Evolutionary conservation across 2,329 filamentous ascomycete genomes (phyloP).

Genomic region (Fonsecaea pedrosoi): DNA sequence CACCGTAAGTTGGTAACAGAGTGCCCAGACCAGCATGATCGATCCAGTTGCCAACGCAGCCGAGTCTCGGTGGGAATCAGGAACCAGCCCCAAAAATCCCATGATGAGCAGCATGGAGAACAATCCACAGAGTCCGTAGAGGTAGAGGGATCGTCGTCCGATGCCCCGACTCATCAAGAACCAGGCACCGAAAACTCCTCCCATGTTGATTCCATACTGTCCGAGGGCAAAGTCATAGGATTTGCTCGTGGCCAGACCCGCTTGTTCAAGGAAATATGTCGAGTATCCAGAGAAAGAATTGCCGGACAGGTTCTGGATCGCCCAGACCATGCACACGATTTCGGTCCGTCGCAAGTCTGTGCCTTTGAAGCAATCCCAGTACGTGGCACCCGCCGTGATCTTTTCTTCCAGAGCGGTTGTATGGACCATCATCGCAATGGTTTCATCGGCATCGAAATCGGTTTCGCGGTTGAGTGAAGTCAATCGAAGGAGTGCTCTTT

Average conservation of each 20-base stretch:
- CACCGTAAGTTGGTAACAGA: conserved; percentile 85
- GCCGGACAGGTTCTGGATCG: conserved; percentile 69
- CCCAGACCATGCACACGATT: conserved; percentile 70
- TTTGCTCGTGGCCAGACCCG: conserved; percentile 48
- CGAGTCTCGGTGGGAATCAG: conserved; percentile 62
- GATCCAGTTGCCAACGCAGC: conserved; percentile 79
- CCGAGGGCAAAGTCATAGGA: conserved; percentile 52
- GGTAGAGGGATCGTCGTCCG: conserved; percentile 76
- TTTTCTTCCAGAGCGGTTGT: conserved; percentile 80
- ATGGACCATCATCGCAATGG: conserved; percentile 89
- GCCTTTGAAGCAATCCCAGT: conserved; percentile 84
- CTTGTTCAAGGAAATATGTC: conserved; percentile 53
- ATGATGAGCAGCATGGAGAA: conserved; percentile 80
- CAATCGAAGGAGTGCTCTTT: conserved; percentile 52
- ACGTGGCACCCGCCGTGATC: conserved; percentile 74
- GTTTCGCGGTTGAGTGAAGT: conserved; percentile 61
- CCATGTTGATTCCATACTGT: conserved; percentile 55
- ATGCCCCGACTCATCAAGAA: conserved; percentile 76
- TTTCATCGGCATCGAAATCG: conserved; percentile 81
- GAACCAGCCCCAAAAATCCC: conserved; percentile 80
- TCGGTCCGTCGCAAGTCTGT: conserved; percentile 79
- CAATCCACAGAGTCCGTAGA: conserved; percentile 75
- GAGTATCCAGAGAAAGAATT: conserved; percentile 70
- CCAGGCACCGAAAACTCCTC: conserved; percentile 82
- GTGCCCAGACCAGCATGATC: conserved; percentile 83